Evolutionary conservation across 1,284 basidiomycete species (phyloP).

Genomic region (Ustilago vetiveriae): DNA sequence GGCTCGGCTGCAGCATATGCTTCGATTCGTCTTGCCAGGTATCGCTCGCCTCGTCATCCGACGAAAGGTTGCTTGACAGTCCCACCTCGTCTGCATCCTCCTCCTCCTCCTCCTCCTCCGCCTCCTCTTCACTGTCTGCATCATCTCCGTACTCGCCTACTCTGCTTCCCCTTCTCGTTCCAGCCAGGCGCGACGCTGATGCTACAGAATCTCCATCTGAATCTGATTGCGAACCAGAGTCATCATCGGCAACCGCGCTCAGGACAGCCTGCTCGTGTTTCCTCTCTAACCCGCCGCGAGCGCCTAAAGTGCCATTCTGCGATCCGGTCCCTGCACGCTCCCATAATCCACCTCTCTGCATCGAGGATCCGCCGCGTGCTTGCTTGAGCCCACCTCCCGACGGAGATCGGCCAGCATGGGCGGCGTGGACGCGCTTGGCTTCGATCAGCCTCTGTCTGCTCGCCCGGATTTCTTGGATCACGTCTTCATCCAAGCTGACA

Average conservation of each 20-base stretch:
- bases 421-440: constrained; percentile 15
- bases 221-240: constrained; percentile 14
- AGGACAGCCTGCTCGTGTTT: constrained; percentile 10
- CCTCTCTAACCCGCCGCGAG: neutral
- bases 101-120: constrained; percentile 12
- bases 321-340: neutral
- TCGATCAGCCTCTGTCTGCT: constrained; percentile 35
- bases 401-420: neutral
- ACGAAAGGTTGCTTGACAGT: constrained; percentile 36
- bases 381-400: neutral
- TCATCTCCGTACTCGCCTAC: neutral
- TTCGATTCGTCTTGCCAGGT: constrained; percentile 28
- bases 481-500: constrained; percentile 55
- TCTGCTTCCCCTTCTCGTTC: neutral
- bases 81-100: constrained; percentile 27
- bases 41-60: constrained; percentile 46
- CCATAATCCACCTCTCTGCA: constrained; percentile 10
- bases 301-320: neutral
- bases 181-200: neutral
- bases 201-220: constrained; percentile 12
- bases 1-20: constrained; percentile 13
- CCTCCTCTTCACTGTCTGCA: constrained; percentile 15
- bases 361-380: neutral
- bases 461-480: constrained; percentile 20
- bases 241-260: constrained; percentile 14